Conservation (phyloP, 306 rosid genomes). For the Rosa multiflora region DNA sequence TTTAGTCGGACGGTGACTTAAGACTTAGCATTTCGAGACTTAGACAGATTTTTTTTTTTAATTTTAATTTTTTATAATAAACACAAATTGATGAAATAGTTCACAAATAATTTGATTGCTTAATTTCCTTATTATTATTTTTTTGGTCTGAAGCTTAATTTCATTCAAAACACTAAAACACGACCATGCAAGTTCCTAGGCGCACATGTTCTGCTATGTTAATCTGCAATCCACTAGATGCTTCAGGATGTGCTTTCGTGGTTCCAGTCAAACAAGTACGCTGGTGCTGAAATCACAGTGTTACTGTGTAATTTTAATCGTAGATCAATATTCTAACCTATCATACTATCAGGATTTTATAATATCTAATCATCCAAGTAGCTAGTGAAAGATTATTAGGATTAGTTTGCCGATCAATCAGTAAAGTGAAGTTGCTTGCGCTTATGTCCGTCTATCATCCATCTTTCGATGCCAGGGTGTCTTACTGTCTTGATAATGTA, state of each 20-base stretch:
- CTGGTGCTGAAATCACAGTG: not conserved
- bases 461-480: not conserved
- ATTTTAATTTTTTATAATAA: no score
- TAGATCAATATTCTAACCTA: not conserved
- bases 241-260: not conserved
- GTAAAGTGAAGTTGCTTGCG: not conserved
- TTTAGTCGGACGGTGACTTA: no score
- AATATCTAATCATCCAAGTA: not conserved
- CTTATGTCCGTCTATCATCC: not conserved
- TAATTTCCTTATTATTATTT: no score
- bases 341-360: not conserved
- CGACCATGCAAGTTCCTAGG: no score
- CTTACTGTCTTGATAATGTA: not conserved
- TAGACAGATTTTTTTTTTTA: no score
- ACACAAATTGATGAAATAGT: no score
- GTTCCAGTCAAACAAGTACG: conserved; percentile 8
- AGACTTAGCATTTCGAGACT: no score
- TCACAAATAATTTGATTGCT: no score
- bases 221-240: not conserved
- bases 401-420: not conserved
- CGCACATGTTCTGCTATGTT: no score
- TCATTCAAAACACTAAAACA: no score
- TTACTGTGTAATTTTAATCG: not conserved
- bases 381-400: not conserved
- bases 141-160: no score